Conservation (phyloP, 495 filamentous ascomycete species). For the Aspergillus ostianus region DNA sequence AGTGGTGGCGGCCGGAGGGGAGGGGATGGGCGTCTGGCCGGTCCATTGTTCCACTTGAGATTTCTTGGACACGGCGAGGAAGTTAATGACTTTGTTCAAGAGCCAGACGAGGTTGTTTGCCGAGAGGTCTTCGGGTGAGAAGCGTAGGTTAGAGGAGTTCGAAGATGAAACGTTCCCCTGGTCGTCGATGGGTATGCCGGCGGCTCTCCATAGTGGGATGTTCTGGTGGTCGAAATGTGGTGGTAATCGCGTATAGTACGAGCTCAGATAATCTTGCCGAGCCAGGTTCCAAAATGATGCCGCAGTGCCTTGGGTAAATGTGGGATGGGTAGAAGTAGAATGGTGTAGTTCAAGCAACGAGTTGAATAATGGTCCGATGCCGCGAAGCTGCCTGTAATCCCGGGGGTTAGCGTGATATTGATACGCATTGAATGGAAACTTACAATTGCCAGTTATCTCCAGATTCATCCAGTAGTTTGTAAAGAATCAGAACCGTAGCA, state of each 20-base stretch:
- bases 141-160: conserved; percentile 2
- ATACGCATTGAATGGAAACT: conserved; percentile 4
- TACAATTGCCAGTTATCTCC: conserved; percentile 41
- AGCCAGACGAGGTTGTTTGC: conserved; percentile 39
- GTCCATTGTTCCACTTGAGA: conserved; percentile 39
- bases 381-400: conserved; percentile 30
- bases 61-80: conserved; percentile 35
- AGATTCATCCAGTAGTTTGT: conserved; percentile 34
- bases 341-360: conserved; percentile 21
- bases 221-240: conserved; percentile 34
- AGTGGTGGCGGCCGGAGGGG: conserved; percentile 10
- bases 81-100: conserved; percentile 38
- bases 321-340: conserved; percentile 1
- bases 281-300: conserved; percentile 45
- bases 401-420: conserved; percentile 1
- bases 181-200: conserved; percentile 35
- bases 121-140: conserved; percentile 34
- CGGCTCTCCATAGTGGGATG: conserved; percentile 35
- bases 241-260: conserved; percentile 34
- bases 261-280: conserved; percentile 39
- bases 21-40: conserved; percentile 17
- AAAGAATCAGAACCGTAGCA: conserved; percentile 30
- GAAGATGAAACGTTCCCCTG: conserved; percentile 19
- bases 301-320: conserved; percentile 32
- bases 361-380: conserved; percentile 31